Conservation (phyloP, 768 basidiomycete genomes). For the Auricularia sp. region DNA sequence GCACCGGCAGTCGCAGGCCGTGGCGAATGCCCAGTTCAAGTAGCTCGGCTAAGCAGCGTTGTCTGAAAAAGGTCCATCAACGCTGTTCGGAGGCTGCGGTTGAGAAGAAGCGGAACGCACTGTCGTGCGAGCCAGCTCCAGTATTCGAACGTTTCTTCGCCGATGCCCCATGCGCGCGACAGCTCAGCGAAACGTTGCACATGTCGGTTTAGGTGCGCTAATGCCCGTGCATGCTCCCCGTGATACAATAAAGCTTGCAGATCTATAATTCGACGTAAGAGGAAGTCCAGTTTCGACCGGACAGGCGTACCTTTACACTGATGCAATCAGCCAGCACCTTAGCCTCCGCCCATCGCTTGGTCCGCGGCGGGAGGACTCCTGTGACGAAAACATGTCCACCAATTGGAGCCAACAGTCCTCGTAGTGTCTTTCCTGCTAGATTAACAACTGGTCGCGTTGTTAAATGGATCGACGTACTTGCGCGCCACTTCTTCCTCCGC, state of each 20-base stretch:
- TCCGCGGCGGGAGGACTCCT: slow-evolving; percentile 77
- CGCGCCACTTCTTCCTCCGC: slow-evolving; percentile 87
- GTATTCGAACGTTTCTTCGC: slow-evolving; percentile 92
- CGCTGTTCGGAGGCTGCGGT: background rate
- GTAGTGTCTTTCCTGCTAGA: slow-evolving; percentile 56
- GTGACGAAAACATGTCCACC: slow-evolving; percentile 85
- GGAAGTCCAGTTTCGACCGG: background rate
- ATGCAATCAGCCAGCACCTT: slow-evolving; percentile 94
- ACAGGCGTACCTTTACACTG: slow-evolving; percentile 61
- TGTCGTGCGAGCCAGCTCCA: slow-evolving; percentile 96
- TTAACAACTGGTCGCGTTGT: background rate
- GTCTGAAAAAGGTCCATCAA: slow-evolving; percentile 31
- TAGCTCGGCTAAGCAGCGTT: slow-evolving; percentile 84
- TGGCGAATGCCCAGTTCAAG: slow-evolving; percentile 64
- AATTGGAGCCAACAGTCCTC: slow-evolving; percentile 85
- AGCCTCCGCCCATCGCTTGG: slow-evolving; percentile 97
- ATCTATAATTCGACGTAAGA: slow-evolving; percentile 40
- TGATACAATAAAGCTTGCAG: slow-evolving; percentile 86
- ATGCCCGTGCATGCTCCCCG: slow-evolving; percentile 71
- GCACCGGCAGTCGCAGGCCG: slow-evolving; percentile 50
- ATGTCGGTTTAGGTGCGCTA: slow-evolving; percentile 78
- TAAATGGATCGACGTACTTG: slow-evolving; percentile 45
- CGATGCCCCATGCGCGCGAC: slow-evolving; percentile 87
- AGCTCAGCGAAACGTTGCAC: slow-evolving; percentile 79
- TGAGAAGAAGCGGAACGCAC: slow-evolving; percentile 34